Base-by-base conservation (phyloP, 371 early-diverging fungal genomes). In the Thermomucor indicae-seudaticae region DNA sequence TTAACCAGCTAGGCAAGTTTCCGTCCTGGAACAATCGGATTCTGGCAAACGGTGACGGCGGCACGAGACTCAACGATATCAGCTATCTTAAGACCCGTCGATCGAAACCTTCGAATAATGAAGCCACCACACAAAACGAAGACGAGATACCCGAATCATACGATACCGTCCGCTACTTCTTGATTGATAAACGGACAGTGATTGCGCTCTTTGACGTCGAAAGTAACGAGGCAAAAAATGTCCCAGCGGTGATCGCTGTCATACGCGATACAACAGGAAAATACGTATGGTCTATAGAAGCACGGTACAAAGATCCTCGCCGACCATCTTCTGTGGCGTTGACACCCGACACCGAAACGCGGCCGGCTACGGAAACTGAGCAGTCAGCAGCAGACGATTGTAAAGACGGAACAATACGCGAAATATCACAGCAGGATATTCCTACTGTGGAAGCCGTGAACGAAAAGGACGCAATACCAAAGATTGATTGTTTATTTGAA, bases 191-290 rank as follows among this genome's bases (percentile, higher is more conserved):
- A 7, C 64, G 84, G 0, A 63, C 85, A 8, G 72, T 91, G 17
- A 29, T 88, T n/a, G 83, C 85, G 6, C 24, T 76, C 1, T 60
- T 64, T 37, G 77, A 76, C 43, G 27, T 58, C 4, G 57, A 54
- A 8, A 40, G 49, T 20, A 35, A 27, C 31, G 20, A 44, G 6
- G 20, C 39, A 29, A 52, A 51, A 7, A 41, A 58, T n/a, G 55
- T 64, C 0, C 79, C 81, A 1, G 66, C 77, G 22, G 55, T 78
- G 11, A 60, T 78, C 0, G 55, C 81, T 6, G 67, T 87, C 0
- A 59, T 86, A 47, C 78, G 89, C 31, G 89, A 91, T 49, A 70
- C 83, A 1, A 84, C 75, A 7, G 91, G 91, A 14, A 81, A 79
- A 56, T 85, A 85, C 58, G 70, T 81, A 0, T 91, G 89, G 89